These are phyloP conservation scores for Colletotrichum filicis DNA, from an alignment of 2,329 filamentous ascomycete species.

Conservation along the genomic window DNA sequence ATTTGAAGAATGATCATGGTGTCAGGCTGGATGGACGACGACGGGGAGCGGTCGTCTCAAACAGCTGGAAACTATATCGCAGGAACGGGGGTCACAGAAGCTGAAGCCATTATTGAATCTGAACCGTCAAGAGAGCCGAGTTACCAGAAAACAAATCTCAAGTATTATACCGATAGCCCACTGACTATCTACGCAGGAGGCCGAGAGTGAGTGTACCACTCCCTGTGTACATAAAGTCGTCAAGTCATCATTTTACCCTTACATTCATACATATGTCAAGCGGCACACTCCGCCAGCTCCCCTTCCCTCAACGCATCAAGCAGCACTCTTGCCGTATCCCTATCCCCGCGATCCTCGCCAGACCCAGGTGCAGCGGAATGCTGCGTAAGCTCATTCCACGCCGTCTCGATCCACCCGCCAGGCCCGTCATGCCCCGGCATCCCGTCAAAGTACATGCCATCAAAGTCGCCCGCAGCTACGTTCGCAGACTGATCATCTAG, in stretches of 20 bases:
- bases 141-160: too few relatives aligned
- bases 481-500: slow-evolving; percentile 41
- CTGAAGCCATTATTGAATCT: too few relatives aligned
- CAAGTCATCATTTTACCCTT: neutral
- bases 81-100: too few relatives aligned
- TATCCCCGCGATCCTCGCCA: slow-evolving; percentile 44
- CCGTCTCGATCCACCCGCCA: slow-evolving; percentile 50
- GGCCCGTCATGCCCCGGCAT: slow-evolving; percentile 42
- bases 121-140: too few relatives aligned
- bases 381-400: slow-evolving; percentile 46
- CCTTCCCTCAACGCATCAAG: slow-evolving; percentile 50
- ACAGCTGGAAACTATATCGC: too few relatives aligned
- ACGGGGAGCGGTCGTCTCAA: too few relatives aligned
- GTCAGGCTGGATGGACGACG: too few relatives aligned
- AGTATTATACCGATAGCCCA: neutral
- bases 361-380: neutral
- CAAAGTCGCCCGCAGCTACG: slow-evolving; percentile 38
- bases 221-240: neutral
- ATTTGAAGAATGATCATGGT: too few relatives aligned
- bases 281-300: slow-evolving; percentile 37
- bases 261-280: neutral
- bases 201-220: too few relatives aligned
- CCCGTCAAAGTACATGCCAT: slow-evolving; percentile 42
- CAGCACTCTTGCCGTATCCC: slow-evolving; percentile 50
- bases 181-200: neutral